Percentiles rank a stretch among this genome's conserved stretches.
Conservation (phyloP, 805 yeast genomes). For the Candida adriatica region DNA sequence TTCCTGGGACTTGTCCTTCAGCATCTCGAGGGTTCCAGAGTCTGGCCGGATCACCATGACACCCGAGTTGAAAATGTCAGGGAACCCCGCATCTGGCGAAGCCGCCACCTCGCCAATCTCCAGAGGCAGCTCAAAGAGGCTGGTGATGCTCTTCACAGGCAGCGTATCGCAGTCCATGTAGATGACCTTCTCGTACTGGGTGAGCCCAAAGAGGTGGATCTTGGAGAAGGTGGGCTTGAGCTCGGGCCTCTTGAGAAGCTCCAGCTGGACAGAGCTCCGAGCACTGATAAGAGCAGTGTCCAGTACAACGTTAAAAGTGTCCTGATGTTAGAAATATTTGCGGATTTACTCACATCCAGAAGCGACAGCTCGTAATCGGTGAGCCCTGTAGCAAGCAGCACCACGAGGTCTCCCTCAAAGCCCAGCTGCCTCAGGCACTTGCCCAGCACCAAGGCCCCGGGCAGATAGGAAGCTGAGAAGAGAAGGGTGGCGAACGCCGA, state of each 20-base stretch:
- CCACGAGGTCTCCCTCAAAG: constrained; percentile 14
- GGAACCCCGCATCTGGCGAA: constrained; percentile 81
- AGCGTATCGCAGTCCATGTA: constrained; percentile 64
- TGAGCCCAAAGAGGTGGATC: constrained; percentile 41
- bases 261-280: constrained; percentile 21
- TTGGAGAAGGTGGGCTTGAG: constrained; percentile 45
- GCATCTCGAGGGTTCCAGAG: constrained; percentile 30
- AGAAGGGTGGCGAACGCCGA: constrained; percentile 42
- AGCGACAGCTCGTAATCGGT: constrained; percentile 12
- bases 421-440: constrained; percentile 24
- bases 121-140: constrained; percentile 14
- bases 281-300: constrained; percentile 22
- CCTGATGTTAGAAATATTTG: constrained; percentile 1
- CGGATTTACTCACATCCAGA: constrained; percentile 10
- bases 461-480: constrained; percentile 44
- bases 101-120: constrained; percentile 29
- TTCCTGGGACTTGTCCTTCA: constrained; percentile 25
- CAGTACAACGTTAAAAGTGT: constrained; percentile 21
- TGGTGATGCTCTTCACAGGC: constrained; percentile 30
- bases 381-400: constrained; percentile 16
- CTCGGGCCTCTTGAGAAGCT: constrained; percentile 42
- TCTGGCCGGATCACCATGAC: constrained; percentile 55
- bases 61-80: constrained; percentile 80
- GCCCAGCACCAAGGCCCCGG: constrained; percentile 52
- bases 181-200: constrained; percentile 37